These are phyloP conservation scores for Pleurozium schreberi DNA, from an alignment of 225 moss, liverwort and hornwort genomes.

Conservation along the genomic window DNA sequence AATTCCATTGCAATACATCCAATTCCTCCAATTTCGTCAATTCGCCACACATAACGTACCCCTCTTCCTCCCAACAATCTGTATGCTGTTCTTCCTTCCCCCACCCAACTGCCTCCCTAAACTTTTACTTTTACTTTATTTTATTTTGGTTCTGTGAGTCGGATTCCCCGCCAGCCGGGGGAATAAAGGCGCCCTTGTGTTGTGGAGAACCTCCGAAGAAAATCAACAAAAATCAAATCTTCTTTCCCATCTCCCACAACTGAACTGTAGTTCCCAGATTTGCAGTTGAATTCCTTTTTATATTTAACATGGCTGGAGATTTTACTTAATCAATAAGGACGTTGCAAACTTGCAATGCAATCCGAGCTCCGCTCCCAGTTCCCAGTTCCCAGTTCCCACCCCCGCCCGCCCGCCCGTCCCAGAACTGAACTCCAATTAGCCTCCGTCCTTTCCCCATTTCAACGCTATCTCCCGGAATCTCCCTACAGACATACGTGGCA, in stretches of 20 bases:
- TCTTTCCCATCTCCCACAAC: background rate
- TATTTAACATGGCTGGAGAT: background rate
- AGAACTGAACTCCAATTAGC: background rate
- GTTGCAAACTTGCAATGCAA: background rate
- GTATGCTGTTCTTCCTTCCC: no score
- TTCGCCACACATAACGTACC: background rate
- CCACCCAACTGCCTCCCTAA: no score
- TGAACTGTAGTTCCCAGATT: background rate
- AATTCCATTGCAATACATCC: no score
- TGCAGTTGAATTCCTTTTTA: background rate
- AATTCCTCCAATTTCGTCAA: no score
- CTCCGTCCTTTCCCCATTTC: background rate
- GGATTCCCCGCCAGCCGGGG: background rate
- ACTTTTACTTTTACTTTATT: no score
- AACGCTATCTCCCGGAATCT: background rate
- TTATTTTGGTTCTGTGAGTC: background rate
- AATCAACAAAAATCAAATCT: background rate
- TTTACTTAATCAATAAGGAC: no score
- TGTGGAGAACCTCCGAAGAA: no score
- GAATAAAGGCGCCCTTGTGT: background rate
- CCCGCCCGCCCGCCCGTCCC: background rate
- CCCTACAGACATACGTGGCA: background rate
- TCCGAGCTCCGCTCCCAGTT: background rate
- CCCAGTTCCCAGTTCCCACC: no score
- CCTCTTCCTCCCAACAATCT: background rate